Evolutionary conservation across 164 flowering plant species (phyloP), one percentile per base, ranked within the genome.

Genomic region (Macadamia integrifolia): DNA sequence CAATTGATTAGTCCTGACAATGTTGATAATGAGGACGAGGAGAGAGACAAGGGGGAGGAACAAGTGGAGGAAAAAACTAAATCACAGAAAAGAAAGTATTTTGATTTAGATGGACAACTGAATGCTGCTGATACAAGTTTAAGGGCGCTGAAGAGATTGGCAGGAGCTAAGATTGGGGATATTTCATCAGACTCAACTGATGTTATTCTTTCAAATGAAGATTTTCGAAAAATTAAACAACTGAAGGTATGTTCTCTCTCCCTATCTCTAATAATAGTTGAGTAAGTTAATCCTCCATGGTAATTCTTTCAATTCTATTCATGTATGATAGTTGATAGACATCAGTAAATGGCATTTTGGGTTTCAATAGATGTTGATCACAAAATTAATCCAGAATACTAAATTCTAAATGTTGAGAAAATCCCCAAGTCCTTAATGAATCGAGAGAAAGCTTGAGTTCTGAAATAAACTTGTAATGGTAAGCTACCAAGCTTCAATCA

Each of bases 161-260:
- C 91, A 30, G 84, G 66, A 56, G 79, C 69, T 58, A 85, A 73
- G 49, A 66, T 44, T 64, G 79, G 30, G n/a, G n/a, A 42, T 28
- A 32, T 62, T 2, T 29, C 86, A 13, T 61, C 77, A 17, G 84
- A 72, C n/a, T 13, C 76, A 43, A 40, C 70, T 5, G 98, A 86
- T 83, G 89, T 89, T 35, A 79, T 93, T 74, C 89, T 88, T 71
- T 90, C 97, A 58, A 86, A 91, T 70, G 96, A 93, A 72, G 96
- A 93, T 67, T 93, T 91, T 82, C 78, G 76, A 66, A 81, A 82
- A 76, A 93, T 93, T 61, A 92, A 82, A 75, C 88, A 91, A 68
- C 66, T 84, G 46, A 82, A 93, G 95, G 97, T 93, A 65, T 64
- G 66, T 60, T 71, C 5, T 35, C 40, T 35, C 40, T 35, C 40